Evolutionary conservation across 23 red algal genomes (phyloP).

Genomic region (Gracilaria gracilis): DNA sequence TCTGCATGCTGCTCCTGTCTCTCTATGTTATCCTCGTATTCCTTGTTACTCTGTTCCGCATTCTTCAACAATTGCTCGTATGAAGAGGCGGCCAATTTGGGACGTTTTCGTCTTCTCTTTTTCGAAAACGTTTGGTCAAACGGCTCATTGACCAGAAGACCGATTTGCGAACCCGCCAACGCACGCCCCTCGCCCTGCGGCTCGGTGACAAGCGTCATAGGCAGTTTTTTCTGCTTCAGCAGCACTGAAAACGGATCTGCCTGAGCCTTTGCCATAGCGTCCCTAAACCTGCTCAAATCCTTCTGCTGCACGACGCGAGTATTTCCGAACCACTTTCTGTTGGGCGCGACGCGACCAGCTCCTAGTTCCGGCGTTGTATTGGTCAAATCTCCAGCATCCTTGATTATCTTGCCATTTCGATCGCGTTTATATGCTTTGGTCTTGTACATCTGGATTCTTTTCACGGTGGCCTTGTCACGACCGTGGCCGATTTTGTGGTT

Average conservation of each 20-base stretch:
- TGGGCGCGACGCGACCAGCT: constrained; percentile 91
- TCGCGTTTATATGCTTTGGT: constrained; percentile 81
- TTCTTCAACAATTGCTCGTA: constrained; percentile 70
- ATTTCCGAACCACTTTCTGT: constrained; percentile 98
- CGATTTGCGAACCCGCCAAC: constrained; percentile 66
- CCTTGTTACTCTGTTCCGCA: constrained; percentile 54
- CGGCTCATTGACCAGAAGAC: constrained; percentile 83
- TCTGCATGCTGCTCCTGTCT: constrained; percentile 45
- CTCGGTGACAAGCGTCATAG: constrained; percentile 74
- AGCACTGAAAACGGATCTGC: constrained; percentile 88
- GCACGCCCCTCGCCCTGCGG: constrained; percentile 47
- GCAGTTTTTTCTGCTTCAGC: constrained; percentile 82
- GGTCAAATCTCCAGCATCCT: constrained; percentile 86
- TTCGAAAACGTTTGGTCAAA: constrained; percentile 91
- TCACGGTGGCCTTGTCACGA: constrained; percentile 81
- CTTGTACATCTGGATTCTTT: constrained; percentile 89
- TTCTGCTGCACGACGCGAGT: constrained; percentile 89
- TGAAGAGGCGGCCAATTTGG: constrained; percentile 46
- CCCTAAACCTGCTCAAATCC: constrained; percentile 80
- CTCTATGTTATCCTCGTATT: constrained; percentile 75
- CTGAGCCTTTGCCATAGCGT: constrained; percentile 69
- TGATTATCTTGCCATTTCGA: constrained; percentile 76
- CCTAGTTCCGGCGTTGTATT: constrained; percentile 61
- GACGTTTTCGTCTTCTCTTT: constrained; percentile 84
- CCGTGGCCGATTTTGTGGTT: constrained; percentile 67